A percentile compares a stretch with the other conserved stretches of the same genome.
Evolutionary conservation across 2,329 filamentous ascomycete species (phyloP).

Genomic region (Fusarium poae): DNA sequence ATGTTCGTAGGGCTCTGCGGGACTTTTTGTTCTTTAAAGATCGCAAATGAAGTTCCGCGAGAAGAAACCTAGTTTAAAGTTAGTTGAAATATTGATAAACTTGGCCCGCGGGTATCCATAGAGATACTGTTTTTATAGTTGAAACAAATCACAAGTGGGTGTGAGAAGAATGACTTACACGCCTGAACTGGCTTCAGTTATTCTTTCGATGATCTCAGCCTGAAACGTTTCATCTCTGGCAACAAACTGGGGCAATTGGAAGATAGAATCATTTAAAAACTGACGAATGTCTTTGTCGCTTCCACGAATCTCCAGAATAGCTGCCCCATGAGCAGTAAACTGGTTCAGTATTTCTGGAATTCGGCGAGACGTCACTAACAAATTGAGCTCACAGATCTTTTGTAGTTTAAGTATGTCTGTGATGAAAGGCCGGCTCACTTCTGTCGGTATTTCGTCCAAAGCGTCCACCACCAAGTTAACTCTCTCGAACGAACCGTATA

Average conservation of each 20-base stretch:
- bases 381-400: accelerated
- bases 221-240: not conserved
- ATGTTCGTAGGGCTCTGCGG: accelerated
- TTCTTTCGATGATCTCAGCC: accelerated
- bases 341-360: not conserved
- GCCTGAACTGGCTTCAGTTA: not conserved
- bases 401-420: not conserved
- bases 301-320: accelerated
- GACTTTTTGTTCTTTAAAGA: not conserved
- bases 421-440: not conserved
- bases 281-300: not conserved
- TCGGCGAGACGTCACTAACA: not conserved
- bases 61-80: not conserved
- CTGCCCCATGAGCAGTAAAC: not conserved
- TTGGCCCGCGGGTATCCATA: not conserved
- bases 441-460: accelerated
- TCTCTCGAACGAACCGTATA: not conserved
- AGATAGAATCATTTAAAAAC: not conserved
- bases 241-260: not conserved
- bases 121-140: too few relatives aligned
- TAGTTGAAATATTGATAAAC: not conserved
- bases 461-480: not conserved
- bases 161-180: not conserved
- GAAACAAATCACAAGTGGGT: too few relatives aligned
- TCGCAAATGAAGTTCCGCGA: not conserved